Evolutionary conservation across 371 early-diverging fungal genomes (phyloP).

Genomic region (Mucor sp.): DNA sequence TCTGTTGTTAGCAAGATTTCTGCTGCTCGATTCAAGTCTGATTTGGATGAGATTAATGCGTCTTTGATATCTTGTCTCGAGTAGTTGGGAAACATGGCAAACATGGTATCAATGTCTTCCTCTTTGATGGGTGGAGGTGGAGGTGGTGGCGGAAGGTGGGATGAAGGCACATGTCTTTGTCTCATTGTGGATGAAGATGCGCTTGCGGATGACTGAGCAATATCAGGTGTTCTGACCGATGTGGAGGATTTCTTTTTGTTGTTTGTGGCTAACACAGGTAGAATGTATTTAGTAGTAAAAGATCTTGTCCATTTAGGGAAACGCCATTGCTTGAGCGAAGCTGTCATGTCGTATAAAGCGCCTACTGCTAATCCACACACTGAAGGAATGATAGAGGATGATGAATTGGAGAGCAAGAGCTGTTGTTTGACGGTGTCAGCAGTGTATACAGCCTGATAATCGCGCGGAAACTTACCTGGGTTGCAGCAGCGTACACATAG

Average conservation of each 20-base stretch:
- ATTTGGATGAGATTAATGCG: conserved; percentile 48
- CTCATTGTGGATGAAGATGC: background rate
- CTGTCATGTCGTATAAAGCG: conserved; percentile 48
- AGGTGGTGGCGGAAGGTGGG: background rate
- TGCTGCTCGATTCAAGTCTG: conserved; percentile 54
- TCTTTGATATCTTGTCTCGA: conserved; percentile 46
- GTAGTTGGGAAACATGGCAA: conserved; percentile 54
- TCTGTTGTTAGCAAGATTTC: conserved; percentile 28
- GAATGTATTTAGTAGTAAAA: conserved; percentile 31
- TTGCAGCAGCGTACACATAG: conserved; percentile 56
- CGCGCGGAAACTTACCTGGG: conserved; percentile 42
- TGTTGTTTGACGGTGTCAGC: background rate
- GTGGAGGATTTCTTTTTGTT: background rate
- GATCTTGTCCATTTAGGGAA: conserved; percentile 44
- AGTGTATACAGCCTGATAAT: background rate
- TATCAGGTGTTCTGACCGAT: background rate
- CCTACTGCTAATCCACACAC: conserved; percentile 61
- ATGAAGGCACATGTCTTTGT: background rate
- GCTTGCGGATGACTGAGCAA: background rate
- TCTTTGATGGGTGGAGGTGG: conserved; percentile 29
- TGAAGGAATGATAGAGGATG: conserved; percentile 51
- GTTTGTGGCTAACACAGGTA: conserved; percentile 32
- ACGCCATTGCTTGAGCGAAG: conserved; percentile 55
- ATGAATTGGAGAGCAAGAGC: conserved; percentile 51
- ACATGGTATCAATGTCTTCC: conserved; percentile 50